Conservation (phyloP, 179 eudicot species). For the Beta lomatogona region DNA sequence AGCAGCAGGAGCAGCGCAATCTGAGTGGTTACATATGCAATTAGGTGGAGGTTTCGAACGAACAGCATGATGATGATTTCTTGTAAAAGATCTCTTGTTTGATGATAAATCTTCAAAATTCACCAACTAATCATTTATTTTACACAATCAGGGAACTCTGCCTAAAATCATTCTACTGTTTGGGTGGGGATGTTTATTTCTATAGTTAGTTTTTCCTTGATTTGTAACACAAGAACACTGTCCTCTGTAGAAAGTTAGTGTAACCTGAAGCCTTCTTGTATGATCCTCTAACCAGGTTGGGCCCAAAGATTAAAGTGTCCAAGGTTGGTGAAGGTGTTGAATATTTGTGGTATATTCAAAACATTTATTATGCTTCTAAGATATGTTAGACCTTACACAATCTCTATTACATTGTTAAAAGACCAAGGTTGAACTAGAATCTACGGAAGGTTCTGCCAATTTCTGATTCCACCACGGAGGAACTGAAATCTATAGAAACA, state of each 20-base stretch:
- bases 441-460: too few species aligned
- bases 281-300: constrained; percentile 27
- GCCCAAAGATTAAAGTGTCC: constrained; percentile 13
- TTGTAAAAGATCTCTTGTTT: constrained; percentile 13
- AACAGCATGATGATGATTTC: constrained; percentile 34
- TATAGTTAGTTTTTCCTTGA: constrained; percentile 18
- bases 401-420: too few species aligned
- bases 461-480: too few species aligned
- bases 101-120: neutral
- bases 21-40: constrained; percentile 95
- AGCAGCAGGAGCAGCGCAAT: constrained; percentile 44
- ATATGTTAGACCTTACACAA: too few species aligned
- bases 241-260: constrained; percentile 35
- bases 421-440: too few species aligned
- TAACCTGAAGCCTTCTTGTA: constrained; percentile 21
- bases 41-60: constrained; percentile 63
- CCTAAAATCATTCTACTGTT: constrained; percentile 16
- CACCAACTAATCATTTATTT: constrained; percentile 15
- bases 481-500: too few species aligned
- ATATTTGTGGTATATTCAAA: constrained; percentile 20
- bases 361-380: neutral
- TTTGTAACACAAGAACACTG: constrained; percentile 15
- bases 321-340: constrained; percentile 18
- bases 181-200: constrained; percentile 4
- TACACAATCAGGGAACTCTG: constrained; percentile 21